Evolutionary conservation across 208 protist species (phyloP).

Genomic region (Acanthamoeba culbertsoni): DNA sequence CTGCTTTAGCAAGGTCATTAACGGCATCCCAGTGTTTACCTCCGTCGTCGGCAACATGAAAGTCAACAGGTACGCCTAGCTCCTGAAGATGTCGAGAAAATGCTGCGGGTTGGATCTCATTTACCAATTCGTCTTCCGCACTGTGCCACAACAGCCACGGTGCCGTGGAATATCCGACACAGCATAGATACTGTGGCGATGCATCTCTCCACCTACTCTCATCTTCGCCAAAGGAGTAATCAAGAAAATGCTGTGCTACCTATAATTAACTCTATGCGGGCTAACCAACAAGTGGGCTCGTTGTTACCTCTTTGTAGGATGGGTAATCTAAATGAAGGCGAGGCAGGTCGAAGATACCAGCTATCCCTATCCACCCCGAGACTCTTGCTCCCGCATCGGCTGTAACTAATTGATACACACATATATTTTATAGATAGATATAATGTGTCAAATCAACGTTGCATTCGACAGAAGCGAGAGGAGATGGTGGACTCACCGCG

Average conservation of each 20-base stretch:
- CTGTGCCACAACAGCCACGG: constrained; percentile 18
- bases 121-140: neutral
- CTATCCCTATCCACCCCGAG: neutral
- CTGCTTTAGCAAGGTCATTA: neutral
- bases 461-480: neutral
- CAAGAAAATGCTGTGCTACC: neutral
- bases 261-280: neutral
- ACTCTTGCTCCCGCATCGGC: neutral
- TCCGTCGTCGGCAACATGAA: neutral
- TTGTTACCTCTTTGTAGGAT: constrained; percentile 4
- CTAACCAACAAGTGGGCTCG: too few relatives aligned
- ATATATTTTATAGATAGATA: neutral
- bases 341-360: constrained; percentile 12
- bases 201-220: neutral
- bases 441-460: neutral
- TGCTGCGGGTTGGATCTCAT: neutral
- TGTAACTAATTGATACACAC: neutral
- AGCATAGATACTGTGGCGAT: neutral
- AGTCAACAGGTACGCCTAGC: neutral
- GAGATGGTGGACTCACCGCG: neutral
- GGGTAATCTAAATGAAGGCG: neutral
- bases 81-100: neutral
- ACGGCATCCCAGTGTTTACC: neutral
- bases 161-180: neutral
- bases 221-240: neutral